These are phyloP conservation scores for Arachis hypogaea DNA, from an alignment of 306 rosid genomes.

Conservation along the genomic window DNA sequence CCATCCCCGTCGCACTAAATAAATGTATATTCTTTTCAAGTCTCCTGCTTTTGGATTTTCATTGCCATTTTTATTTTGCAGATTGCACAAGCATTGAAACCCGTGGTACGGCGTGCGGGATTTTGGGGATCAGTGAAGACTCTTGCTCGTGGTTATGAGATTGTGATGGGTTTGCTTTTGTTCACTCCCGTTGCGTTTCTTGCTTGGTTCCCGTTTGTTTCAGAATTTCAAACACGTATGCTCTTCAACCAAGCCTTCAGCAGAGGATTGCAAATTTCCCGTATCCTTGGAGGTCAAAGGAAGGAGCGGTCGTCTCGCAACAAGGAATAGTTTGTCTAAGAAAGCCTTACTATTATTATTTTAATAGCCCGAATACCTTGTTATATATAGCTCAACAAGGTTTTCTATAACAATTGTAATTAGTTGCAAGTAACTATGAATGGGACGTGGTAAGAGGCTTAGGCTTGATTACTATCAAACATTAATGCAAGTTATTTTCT, in stretches of 20 bases:
- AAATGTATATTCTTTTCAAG: not conserved
- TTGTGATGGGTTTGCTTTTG: constrained; percentile 56
- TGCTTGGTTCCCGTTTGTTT: constrained; percentile 62
- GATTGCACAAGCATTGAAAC: constrained; percentile 54
- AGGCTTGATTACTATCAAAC: not conserved
- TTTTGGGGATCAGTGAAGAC: constrained; percentile 58
- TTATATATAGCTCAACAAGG: constrained; percentile 9
- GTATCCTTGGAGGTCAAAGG: constrained; percentile 54
- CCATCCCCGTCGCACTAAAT: not conserved
- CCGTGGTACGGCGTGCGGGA: constrained; percentile 46
- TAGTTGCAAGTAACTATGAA: constrained; percentile 36
- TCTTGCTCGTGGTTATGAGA: constrained; percentile 60
- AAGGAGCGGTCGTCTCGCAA: constrained; percentile 50
- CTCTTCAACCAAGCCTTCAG: constrained; percentile 62
- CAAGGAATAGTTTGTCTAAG: constrained; percentile 40
- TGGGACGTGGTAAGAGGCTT: constrained; percentile 16
- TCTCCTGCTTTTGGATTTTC: constrained; percentile 8
- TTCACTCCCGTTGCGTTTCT: constrained; percentile 56
- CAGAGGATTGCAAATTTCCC: constrained; percentile 61
- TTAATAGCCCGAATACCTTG: constrained; percentile 11
- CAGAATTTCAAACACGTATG: constrained; percentile 60
- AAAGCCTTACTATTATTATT: not conserved
- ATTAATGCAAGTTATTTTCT: not conserved
- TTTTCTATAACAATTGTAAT: constrained; percentile 35
- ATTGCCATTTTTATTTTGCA: constrained; percentile 28